Conservation (phyloP, 1,284 basidiomycete species). For the Porogramme epimiltina region DNA sequence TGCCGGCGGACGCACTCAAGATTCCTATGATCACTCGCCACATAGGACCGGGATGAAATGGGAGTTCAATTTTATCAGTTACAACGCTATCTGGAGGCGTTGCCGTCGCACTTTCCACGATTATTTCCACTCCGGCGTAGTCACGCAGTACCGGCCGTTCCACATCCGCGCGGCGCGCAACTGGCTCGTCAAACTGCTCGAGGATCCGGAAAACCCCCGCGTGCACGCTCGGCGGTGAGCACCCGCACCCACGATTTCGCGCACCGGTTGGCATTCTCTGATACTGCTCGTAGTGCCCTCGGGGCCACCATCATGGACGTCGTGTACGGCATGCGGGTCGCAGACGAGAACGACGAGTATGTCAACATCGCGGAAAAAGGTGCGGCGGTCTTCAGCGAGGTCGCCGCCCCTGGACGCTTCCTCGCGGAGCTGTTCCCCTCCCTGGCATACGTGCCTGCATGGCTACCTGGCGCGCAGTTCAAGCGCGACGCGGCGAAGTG, state of each 20-base stretch:
- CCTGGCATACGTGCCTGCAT: constrained; percentile 8
- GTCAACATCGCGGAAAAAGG: constrained; percentile 16
- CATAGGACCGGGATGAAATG: neutral
- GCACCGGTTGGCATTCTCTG: neutral
- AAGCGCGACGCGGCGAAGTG: constrained; percentile 7
- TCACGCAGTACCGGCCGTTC: constrained; percentile 1
- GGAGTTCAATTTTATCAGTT: neutral
- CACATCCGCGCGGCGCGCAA: constrained; percentile 8
- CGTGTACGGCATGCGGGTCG: constrained; percentile 6
- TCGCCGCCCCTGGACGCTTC: constrained; percentile 10
- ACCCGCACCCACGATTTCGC: too few species aligned
- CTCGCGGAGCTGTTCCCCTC: constrained; percentile 12
- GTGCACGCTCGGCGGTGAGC: constrained; percentile 7
- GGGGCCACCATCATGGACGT: constrained; percentile 9
- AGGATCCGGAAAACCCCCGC: constrained; percentile 7
- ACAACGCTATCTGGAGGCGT: neutral
- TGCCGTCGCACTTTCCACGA: constrained; percentile 10
- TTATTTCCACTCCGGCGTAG: constrained; percentile 4
- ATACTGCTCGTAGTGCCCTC: constrained; percentile 1
- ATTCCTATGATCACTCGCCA: too few species aligned
- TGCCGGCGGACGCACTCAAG: neutral
- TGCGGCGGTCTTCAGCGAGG: constrained; percentile 1
- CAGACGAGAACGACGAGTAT: constrained; percentile 2
- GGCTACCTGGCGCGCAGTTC: constrained; percentile 14
- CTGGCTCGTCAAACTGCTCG: constrained; percentile 6